Conservation (phyloP, 768 basidiomycete genomes). For the Termitomyces sp. region DNA sequence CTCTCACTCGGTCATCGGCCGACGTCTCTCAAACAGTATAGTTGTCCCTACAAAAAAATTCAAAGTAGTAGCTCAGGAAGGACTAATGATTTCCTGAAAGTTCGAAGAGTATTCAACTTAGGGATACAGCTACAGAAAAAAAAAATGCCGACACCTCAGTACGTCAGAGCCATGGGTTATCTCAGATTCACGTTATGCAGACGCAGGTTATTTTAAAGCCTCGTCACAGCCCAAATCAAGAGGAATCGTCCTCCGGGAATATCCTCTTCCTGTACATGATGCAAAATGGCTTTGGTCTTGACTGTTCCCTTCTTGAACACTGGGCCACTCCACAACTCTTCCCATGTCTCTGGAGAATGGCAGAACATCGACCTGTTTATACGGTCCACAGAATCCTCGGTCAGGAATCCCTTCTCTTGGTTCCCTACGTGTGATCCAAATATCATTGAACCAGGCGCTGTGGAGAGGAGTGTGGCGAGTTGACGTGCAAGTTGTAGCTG, state of each 20-base stretch:
- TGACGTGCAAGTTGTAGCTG: constrained; percentile 35
- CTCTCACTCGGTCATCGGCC: no score
- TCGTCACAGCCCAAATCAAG: constrained; percentile 11
- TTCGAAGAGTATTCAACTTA: no score
- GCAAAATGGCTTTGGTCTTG: constrained; percentile 5
- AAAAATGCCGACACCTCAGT: no score
- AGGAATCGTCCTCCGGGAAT: background rate
- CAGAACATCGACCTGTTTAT: constrained; percentile 22
- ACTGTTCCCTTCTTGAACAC: constrained; percentile 19
- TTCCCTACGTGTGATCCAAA: constrained; percentile 32
- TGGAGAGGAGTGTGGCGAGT: constrained; percentile 35
- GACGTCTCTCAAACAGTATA: no score
- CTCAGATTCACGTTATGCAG: no score
- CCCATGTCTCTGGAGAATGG: constrained; percentile 26
- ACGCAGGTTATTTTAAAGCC: background rate
- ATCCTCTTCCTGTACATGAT: constrained; percentile 1
- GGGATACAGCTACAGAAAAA: no score
- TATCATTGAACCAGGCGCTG: constrained; percentile 36
- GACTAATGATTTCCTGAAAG: no score
- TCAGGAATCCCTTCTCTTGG: constrained; percentile 19
- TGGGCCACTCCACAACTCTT: constrained; percentile 16
- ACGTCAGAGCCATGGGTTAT: no score
- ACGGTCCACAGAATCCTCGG: constrained; percentile 1
- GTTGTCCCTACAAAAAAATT: no score
- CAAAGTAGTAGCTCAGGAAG: no score